These are phyloP conservation scores for Chalara sp. DNA, from an alignment of 2,329 filamentous ascomycete species.

Conservation along the genomic window DNA sequence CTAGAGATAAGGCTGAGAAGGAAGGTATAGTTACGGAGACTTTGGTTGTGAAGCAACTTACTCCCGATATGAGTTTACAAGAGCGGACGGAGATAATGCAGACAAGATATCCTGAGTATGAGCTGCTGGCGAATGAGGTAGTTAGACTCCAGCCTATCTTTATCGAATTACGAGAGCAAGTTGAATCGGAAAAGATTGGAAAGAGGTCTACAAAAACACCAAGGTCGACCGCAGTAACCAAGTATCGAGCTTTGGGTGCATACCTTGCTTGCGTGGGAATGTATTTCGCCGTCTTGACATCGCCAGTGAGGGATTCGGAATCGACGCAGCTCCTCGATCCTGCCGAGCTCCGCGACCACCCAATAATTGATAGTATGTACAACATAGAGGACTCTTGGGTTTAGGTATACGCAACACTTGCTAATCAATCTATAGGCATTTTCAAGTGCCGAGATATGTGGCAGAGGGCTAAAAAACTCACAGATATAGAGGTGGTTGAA, in stretches of 20 bases:
- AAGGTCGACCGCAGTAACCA: slow-evolving; percentile 41
- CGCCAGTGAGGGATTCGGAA: slow-evolving; percentile 56
- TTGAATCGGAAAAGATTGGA: slow-evolving; percentile 32
- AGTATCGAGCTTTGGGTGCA: slow-evolving; percentile 73
- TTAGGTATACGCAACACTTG: too few relatives aligned
- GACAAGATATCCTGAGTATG: slow-evolving; percentile 85
- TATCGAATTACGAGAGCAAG: slow-evolving; percentile 48
- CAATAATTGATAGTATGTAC: slow-evolving; percentile 80
- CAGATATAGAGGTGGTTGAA: slow-evolving; percentile 19
- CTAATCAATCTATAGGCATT: too few relatives aligned
- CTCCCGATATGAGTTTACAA: slow-evolving; percentile 67
- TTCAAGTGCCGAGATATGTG: slow-evolving; percentile 68
- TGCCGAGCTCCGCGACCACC: slow-evolving; percentile 77
- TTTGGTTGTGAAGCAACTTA: slow-evolving; percentile 76
- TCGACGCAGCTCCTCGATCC: slow-evolving; percentile 60
- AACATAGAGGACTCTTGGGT: slow-evolving; percentile 17
- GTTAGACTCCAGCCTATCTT: slow-evolving; percentile 47
- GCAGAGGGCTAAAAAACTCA: slow-evolving; percentile 65
- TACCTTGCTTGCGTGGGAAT: slow-evolving; percentile 83
- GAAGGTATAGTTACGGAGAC: slow-evolving; percentile 70
- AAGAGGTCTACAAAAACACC: neutral
- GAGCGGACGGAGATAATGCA: slow-evolving; percentile 72
- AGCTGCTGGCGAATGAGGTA: slow-evolving; percentile 70
- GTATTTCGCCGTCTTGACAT: slow-evolving; percentile 93
- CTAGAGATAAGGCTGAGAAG: slow-evolving; percentile 33